Evolutionary conservation across 2,329 filamentous ascomycete species (phyloP), one percentile per base, ranked within the genome.

Genomic region (Neopestalotiopsis sp.): DNA sequence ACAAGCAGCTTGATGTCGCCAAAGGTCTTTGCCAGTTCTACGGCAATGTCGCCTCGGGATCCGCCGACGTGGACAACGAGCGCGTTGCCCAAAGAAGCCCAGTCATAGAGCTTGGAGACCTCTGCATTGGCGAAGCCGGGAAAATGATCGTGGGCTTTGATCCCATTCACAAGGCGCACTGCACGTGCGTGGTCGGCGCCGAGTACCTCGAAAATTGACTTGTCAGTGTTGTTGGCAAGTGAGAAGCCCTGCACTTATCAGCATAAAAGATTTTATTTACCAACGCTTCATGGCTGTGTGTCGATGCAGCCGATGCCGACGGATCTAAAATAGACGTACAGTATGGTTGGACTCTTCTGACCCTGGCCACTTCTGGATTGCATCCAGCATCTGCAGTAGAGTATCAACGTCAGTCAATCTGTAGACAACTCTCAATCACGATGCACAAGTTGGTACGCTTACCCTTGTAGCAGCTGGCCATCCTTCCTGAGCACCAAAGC

Each of bases 361-460:
- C 13, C 67, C 74, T 0, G 80, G 80, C 80, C 80, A 82, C 67
- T 73, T 78, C 56, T 76, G 73, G 74, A 81, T 75, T 4, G 80
- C 79, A 1, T 76, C 73, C 3, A 80, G 73, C 4, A 77, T 66
- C 71, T 72, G 12, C 9, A 20, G 40, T 28, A 30, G 14, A 17
- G 30, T 14, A 34, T 32, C n/a, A 17, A 28, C 14, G 59, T 61
- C 9, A 61, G 28, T 61, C 28, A 9, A 28, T 17, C 17, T 5
- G 30, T 24, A 38, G 38, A 5, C 4, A 38, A 13, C n/a, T 61
- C 59, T 20, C 59, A 61, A 28, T 61, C 28, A 3, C 38, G 5
- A 32, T 28, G 59, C 1, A 17, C 28, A 9, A 12, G 3, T 34
- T 2, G 14, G 57, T 10, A 9, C 13, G 10, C 24, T 64, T 64